phyloP scores from a whole-genome alignment of 1,139 yeast species.

The Kodamaea ohmeri region DNA sequence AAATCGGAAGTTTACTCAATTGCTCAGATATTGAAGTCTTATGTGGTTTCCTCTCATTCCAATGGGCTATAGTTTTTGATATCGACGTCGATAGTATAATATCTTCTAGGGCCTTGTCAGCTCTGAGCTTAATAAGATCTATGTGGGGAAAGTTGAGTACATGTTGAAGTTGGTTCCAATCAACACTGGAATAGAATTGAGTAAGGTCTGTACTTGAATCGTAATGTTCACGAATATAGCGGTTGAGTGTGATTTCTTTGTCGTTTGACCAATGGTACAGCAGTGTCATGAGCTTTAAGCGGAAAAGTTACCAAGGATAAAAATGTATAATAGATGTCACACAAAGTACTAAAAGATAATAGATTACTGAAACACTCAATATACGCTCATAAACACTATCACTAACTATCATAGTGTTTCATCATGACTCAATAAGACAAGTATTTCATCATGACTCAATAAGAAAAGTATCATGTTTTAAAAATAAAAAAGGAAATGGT shows the following conservation, averaged over 20 bases:
- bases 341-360: background rate
- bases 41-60: background rate
- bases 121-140: slow-evolving; percentile 21
- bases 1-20: background rate
- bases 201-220: slow-evolving; percentile 14
- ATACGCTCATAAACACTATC: too few relatives aligned
- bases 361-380: too few relatives aligned
- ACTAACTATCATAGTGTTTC: too few relatives aligned
- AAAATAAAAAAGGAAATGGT: slow-evolving; percentile 16
- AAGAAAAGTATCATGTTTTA: too few relatives aligned
- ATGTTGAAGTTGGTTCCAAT: slow-evolving; percentile 19
- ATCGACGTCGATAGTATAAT: slow-evolving; percentile 7
- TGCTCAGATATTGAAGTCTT: background rate
- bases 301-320: background rate
- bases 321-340: background rate
- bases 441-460: too few relatives aligned
- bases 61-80: background rate
- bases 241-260: slow-evolving; percentile 18
- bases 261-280: slow-evolving; percentile 18
- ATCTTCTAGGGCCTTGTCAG: slow-evolving; percentile 25
- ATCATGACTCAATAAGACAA: too few relatives aligned
- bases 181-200: slow-evolving; percentile 19
- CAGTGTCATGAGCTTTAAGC: background rate
- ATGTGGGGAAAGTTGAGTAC: slow-evolving; percentile 16
- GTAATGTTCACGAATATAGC: slow-evolving; percentile 16